Percentiles rank a stretch among this genome's conserved stretches.
Conservation (phyloP, 2,329 filamentous ascomycete genomes). For the Diaporthe sp. region DNA sequence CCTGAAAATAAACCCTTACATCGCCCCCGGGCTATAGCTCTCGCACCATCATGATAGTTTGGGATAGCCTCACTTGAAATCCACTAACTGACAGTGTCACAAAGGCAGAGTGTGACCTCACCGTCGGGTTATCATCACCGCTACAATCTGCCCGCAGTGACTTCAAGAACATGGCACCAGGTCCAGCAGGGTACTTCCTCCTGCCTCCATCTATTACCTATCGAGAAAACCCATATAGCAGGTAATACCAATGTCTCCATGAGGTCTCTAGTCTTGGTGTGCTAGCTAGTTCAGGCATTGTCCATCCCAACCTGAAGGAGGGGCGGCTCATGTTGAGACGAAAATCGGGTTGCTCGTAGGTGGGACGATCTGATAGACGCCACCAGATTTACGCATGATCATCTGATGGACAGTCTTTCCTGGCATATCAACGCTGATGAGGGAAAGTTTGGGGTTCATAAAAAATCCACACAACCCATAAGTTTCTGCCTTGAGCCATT, state of each 20-base stretch:
- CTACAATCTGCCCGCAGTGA: background rate
- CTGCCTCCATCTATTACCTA: background rate
- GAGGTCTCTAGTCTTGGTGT: background rate
- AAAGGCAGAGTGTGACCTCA: background rate
- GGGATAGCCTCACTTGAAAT: background rate
- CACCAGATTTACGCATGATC: background rate
- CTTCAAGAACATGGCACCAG: too few relatives aligned
- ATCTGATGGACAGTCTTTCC: background rate
- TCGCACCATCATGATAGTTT: background rate
- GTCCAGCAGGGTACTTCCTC: background rate
- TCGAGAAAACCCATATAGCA: background rate
- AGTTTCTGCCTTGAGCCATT: background rate
- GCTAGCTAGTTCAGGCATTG: background rate
- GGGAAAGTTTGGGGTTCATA: background rate
- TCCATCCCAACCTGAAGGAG: background rate
- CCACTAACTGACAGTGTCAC: background rate
- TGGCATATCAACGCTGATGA: background rate
- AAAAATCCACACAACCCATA: background rate
- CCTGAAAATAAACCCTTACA: background rate
- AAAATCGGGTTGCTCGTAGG: background rate
- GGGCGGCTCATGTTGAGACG: conserved; percentile 10
- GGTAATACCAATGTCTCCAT: background rate
- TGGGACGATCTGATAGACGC: background rate
- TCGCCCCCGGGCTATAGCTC: background rate
- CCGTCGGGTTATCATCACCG: background rate